Evolutionary conservation across 768 basidiomycete genomes (phyloP), one percentile per base, ranked within the genome.

Genomic region (Dictyophora rubrovolvata): DNA sequence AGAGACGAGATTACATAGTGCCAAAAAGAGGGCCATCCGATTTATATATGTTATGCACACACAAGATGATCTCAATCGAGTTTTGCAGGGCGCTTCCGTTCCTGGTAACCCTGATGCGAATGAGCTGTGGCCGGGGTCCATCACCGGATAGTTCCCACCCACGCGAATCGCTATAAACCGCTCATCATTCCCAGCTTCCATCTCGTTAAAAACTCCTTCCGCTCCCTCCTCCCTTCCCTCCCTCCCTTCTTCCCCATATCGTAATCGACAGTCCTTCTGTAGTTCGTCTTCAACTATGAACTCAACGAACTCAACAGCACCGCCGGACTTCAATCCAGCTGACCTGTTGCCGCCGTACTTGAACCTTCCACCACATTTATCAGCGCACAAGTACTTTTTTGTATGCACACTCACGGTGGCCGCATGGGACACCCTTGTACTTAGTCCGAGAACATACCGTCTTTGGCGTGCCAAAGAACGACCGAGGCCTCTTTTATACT

Each of bases 341-440:
- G 23, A 59, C 20, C 51, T 65, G 10, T 69, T 91, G 8, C 89
- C 89, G 17, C 70, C 76, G 56, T 87, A 83, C 21, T 83, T 92
- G 67, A 74, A 86, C 63, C 80, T 91, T 5, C 79, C 89, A 0
- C 79, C 89, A 1, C 89, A 89, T 69, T 77, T 92, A 36, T 82
- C 80, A 33, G 89, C 89, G 0, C 89, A 91, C 77, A 91, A 92
- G 71, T 93, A 93, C 65, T 90, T 92, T 69, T 81, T 88, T 51
- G 90, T 92, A 63, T 93, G 89, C 75, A 89, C 89, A 0, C 81
- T 93, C 62, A 93, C 89, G 56, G 87, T 93, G 58, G 86, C 89
- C 0, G 89, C 89, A 7, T 92, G 90, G 89, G 89, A 93, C 66
- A 84, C 89, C 36, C 82, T 93, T 65, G 89, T 93, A 36, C 79